Percentiles rank a stretch among this genome's conserved stretches.
Evolutionary conservation across 2,329 filamentous ascomycete species (phyloP).

Genomic region (Trichoderma breve): DNA sequence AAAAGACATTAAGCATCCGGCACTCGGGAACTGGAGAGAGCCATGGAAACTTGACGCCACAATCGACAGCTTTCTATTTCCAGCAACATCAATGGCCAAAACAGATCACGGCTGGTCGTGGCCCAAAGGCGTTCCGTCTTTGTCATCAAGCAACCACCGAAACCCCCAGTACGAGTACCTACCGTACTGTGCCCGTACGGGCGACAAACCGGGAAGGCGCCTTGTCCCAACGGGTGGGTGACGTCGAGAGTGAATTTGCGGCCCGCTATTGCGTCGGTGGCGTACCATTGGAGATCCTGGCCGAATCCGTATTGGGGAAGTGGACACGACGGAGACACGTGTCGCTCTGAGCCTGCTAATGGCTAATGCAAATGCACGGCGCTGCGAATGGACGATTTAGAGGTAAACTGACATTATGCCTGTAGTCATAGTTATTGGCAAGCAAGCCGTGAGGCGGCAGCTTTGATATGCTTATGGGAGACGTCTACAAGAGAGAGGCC

Average conservation of each 20-base stretch:
- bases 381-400: slow-evolving; percentile 1
- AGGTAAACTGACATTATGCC: not conserved
- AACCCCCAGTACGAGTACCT: not conserved
- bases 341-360: slow-evolving; percentile 22
- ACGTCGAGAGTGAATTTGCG: slow-evolving; percentile 15
- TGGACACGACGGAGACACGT: slow-evolving; percentile 27
- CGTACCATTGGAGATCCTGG: slow-evolving; percentile 31
- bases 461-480: not conserved
- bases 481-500: not conserved
- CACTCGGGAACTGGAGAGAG: not conserved
- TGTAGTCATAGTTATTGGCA: not conserved
- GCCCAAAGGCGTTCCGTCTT: not conserved
- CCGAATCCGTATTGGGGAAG: slow-evolving; percentile 32
- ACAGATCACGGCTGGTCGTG: not conserved
- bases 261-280: slow-evolving; percentile 29
- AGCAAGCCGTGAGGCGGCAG: not conserved
- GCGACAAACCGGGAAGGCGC: not conserved
- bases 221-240: slow-evolving; percentile 5
- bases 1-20: not conserved
- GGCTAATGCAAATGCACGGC: slow-evolving; percentile 18
- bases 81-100: too few species aligned
- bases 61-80: not conserved
- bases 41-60: not conserved
- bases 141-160: not conserved
- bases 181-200: not conserved